These are phyloP conservation scores for Smittium culicis DNA, from an alignment of 371 early-diverging fungal genomes.

Conservation along the genomic window DNA sequence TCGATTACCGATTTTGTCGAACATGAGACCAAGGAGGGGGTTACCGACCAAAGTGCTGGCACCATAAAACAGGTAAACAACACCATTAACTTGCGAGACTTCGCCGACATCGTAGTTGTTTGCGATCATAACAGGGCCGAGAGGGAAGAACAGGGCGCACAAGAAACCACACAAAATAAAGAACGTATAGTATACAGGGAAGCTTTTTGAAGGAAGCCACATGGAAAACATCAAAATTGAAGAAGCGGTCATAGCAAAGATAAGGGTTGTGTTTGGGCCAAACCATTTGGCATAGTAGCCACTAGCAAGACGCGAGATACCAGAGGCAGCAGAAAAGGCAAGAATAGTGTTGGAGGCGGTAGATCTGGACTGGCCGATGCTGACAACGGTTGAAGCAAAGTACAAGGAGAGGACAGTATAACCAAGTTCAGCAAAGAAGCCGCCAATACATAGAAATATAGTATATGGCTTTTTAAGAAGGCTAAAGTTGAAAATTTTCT, in stretches of 20 bases:
- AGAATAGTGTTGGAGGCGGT: constrained; percentile 35
- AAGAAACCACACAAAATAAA: constrained; percentile 33
- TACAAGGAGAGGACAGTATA: not conserved
- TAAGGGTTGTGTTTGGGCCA: constrained; percentile 41
- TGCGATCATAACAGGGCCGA: constrained; percentile 31
- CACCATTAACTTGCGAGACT: constrained; percentile 21
- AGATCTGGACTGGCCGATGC: not conserved
- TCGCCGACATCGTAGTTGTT: constrained; percentile 20
- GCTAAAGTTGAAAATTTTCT: constrained; percentile 33
- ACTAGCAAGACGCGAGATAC: constrained; percentile 46
- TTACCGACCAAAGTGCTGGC: constrained; percentile 18
- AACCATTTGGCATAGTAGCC: constrained; percentile 44
- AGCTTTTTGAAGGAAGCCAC: constrained; percentile 17
- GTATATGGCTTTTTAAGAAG: constrained; percentile 28
- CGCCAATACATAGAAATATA: not conserved
- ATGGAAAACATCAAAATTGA: constrained; percentile 2
- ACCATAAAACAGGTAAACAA: constrained; percentile 21
- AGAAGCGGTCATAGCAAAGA: constrained; percentile 21
- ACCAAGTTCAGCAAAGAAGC: not conserved
- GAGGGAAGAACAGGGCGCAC: constrained; percentile 31
- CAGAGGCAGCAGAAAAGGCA: constrained; percentile 40
- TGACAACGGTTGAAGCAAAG: not conserved
- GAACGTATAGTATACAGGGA: constrained; percentile 32
- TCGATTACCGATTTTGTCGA: constrained; percentile 22
- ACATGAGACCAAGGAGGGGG: constrained; percentile 20